Base-by-base conservation (phyloP, 768 basidiomycete species). In the Tephrocybe sp. region DNA sequence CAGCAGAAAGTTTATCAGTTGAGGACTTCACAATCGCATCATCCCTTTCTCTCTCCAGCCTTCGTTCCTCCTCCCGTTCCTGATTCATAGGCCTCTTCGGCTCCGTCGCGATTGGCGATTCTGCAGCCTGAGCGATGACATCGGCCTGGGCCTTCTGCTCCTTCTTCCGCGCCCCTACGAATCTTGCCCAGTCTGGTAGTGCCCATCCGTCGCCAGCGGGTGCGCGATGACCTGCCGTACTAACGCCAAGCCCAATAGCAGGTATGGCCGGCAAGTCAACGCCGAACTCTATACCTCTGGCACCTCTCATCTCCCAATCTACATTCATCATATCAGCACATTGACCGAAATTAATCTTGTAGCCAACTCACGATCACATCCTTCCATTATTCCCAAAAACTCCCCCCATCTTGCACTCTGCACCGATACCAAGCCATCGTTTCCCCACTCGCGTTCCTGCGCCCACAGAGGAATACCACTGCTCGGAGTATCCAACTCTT, bases 351-450 rank as follows among this genome's bases (percentile, higher is more conserved):
- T 34, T 27, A 43, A 9, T 12, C 24, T 21, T 5, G 7, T 12
- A 13, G 24, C 11, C 36, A 21, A 65, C 76, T 57, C 54, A 79
- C 76, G 97, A 72, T 99, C 94, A 58, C 85, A 88, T 1, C 85
- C 87, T 55, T 95, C 88, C 60, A 98, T 73, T 15, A 82, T 81
- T 3, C 97, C 97, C 25, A 99, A 70, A 64, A 94, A 97, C 61
- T 97, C 91, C 15, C 97, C 97, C 94, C 95, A 98, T 56, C 84
- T 83, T 4, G 97, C 92, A 58, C 88, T 90, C 56, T 89, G 83
- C n/a, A 99, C 76, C 13, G 87, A 87, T 13, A 98, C 94, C 29
- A 97, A 75, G 0, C 92, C 93, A 59, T 97, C 94, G 63, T 97
- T 94, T 0, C 93, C 94, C 80, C 84, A 84, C 42, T 79, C 72